These are phyloP conservation scores for Xylaria sp. DNA, from an alignment of 2,329 filamentous ascomycete genomes.

Conservation along the genomic window DNA sequence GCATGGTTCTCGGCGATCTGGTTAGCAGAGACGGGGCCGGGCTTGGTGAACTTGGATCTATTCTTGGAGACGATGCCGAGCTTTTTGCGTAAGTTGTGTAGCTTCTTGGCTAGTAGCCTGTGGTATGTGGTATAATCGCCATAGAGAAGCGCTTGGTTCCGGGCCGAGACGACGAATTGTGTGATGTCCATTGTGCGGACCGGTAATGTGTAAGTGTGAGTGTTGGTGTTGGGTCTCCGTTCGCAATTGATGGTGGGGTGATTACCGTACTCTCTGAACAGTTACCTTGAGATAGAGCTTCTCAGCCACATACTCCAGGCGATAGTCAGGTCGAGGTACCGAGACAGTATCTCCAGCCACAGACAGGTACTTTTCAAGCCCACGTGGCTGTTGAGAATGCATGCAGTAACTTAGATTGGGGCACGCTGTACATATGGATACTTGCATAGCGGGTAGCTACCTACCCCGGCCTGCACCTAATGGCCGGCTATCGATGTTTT, in stretches of 20 bases:
- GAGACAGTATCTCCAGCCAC: no score
- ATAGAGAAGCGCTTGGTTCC: slow-evolving; percentile 83
- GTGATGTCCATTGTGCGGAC: slow-evolving; percentile 82
- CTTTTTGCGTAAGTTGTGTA: slow-evolving; percentile 84
- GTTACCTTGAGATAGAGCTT: no score
- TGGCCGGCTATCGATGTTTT: no score
- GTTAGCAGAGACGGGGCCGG: slow-evolving; percentile 71
- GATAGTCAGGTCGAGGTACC: no score
- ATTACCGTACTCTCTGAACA: neutral
- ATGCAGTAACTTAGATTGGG: no score
- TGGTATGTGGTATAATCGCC: slow-evolving; percentile 91
- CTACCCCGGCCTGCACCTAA: no score
- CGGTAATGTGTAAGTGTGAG: neutral
- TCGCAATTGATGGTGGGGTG: slow-evolving; percentile 1
- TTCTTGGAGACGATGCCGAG: slow-evolving; percentile 83
- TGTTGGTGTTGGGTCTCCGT: neutral
- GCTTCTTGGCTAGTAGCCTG: slow-evolving; percentile 75
- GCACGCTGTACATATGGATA: no score
- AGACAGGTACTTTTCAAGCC: no score
- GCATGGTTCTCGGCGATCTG: slow-evolving; percentile 77
- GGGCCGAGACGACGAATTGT: slow-evolving; percentile 75
- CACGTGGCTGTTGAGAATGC: no score
- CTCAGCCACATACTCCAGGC: no score
- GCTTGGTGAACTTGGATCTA: slow-evolving; percentile 82
- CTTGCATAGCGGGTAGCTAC: no score